These are phyloP conservation scores for Aspergillus latus DNA, from an alignment of 2,329 filamentous ascomycete genomes.

Conservation along the genomic window DNA sequence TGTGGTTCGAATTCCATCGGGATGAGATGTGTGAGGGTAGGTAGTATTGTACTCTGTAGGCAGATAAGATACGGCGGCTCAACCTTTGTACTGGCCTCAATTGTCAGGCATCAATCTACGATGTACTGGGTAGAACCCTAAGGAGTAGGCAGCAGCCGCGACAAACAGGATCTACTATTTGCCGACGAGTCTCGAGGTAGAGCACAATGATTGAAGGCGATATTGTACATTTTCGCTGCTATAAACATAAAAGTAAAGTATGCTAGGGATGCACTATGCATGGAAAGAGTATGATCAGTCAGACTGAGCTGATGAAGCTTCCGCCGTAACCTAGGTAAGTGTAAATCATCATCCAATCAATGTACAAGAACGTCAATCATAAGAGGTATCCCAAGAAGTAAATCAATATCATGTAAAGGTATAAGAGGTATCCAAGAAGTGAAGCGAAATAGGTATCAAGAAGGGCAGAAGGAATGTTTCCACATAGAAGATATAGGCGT, in stretches of 20 bases:
- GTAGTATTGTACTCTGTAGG: background rate
- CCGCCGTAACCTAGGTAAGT: background rate
- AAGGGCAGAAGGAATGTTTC: background rate
- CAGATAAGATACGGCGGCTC: constrained; percentile 6
- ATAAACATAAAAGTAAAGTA: constrained; percentile 1
- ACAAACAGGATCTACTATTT: background rate
- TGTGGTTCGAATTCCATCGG: background rate
- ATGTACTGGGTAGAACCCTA: background rate
- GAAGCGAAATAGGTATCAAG: constrained; percentile 2
- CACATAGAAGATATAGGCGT: background rate
- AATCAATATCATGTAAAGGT: constrained; percentile 12
- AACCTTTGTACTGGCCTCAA: background rate
- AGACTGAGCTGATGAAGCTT: constrained; percentile 12
- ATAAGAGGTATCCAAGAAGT: constrained; percentile 7
- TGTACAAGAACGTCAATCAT: constrained; percentile 18
- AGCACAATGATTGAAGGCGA: background rate
- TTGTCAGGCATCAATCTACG: background rate
- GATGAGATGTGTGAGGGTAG: background rate
- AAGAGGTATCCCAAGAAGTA: constrained; percentile 15
- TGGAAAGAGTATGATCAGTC: constrained; percentile 1
- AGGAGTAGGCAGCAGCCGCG: background rate
- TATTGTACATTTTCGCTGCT: constrained; percentile 4
- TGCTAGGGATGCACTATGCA: background rate
- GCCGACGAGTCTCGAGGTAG: background rate
- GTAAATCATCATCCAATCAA: constrained; percentile 18